A percentile compares a stretch with the other conserved stretches of the same genome.
phyloP scores from a whole-genome alignment of 345 rosid genomes.

The Citrus glauca region DNA sequence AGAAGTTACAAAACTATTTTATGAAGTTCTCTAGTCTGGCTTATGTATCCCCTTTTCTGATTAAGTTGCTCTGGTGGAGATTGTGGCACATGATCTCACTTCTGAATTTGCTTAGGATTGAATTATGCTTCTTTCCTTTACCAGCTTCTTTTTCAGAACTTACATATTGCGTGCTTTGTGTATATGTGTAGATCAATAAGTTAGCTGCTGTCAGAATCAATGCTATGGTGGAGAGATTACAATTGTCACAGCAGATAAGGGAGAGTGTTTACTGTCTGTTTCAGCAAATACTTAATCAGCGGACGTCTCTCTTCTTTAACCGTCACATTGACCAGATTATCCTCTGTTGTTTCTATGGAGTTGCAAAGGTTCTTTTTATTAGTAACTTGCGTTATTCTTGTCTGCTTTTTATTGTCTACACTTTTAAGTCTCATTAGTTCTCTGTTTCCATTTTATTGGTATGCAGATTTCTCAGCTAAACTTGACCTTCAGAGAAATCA shows the following conservation, averaged over 20 bases:
- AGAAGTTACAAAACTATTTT: neutral
- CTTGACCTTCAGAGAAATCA: conserved; percentile 79
- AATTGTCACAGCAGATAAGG: conserved; percentile 65
- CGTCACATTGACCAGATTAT: conserved; percentile 86
- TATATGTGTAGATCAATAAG: conserved; percentile 57
- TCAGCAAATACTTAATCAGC: conserved; percentile 61
- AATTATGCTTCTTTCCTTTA: neutral
- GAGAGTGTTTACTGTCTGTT: conserved; percentile 72
- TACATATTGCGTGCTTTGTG: conserved; percentile 5
- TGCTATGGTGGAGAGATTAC: conserved; percentile 82
- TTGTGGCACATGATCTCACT: neutral
- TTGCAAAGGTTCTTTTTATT: conserved; percentile 62
- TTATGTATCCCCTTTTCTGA: neutral
- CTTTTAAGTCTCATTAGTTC: conserved; percentile 9
- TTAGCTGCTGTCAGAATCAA: conserved; percentile 83
- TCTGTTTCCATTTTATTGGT: conserved; percentile 21
- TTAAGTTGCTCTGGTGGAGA: neutral
- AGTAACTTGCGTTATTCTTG: neutral
- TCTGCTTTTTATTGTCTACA: conserved; percentile 4
- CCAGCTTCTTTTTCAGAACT: neutral
- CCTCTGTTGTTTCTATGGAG: conserved; percentile 80
- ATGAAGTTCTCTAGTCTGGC: neutral
- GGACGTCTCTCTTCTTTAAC: conserved; percentile 64
- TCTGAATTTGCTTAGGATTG: neutral
- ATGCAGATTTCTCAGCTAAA: conserved; percentile 81